Percentiles rank a stretch among this genome's conserved stretches.
phyloP scores from a whole-genome alignment of 441 rosid genomes.

The Eutrema salsugineum region DNA sequence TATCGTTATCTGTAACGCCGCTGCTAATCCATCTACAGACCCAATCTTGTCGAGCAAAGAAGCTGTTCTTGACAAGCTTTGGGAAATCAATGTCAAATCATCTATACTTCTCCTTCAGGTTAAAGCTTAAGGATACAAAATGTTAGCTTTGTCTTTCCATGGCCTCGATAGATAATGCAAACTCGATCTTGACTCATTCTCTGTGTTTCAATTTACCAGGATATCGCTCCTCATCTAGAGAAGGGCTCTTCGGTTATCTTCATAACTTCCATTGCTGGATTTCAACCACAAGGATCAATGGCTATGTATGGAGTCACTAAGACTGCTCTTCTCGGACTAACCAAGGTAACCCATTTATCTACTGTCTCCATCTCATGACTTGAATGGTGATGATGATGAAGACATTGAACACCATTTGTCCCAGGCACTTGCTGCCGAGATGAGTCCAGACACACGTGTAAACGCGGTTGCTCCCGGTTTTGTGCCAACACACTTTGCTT shows the following conservation, averaged over 20 bases:
- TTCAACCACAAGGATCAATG: slow-evolving; percentile 54
- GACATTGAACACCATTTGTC: background rate
- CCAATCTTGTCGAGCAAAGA: slow-evolving; percentile 53
- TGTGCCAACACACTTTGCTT: slow-evolving; percentile 82
- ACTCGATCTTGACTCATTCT: background rate
- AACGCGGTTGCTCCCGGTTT: slow-evolving; percentile 88
- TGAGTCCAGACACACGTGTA: slow-evolving; percentile 82
- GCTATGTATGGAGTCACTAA: slow-evolving; percentile 95
- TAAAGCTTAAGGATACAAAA: background rate
- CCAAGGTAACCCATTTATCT: slow-evolving; percentile 51
- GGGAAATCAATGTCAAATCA: slow-evolving; percentile 82
- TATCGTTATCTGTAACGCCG: slow-evolving; percentile 69
- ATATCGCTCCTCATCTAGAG: slow-evolving; percentile 69
- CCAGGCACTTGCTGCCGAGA: slow-evolving; percentile 83
- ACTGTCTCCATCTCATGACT: slow-evolving; percentile 1
- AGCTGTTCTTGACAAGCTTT: slow-evolving; percentile 66
- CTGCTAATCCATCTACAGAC: slow-evolving; percentile 65
- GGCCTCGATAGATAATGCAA: background rate
- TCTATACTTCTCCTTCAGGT: slow-evolving; percentile 65
- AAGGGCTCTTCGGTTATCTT: slow-evolving; percentile 79
- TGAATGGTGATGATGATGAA: background rate
- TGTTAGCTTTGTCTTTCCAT: background rate
- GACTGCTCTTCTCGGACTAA: slow-evolving; percentile 88
- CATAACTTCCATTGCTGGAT: slow-evolving; percentile 74
- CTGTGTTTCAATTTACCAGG: slow-evolving; percentile 38